phyloP scores from a whole-genome alignment of 169 alveolate species.

The Plasmodium blacklocki region DNA sequence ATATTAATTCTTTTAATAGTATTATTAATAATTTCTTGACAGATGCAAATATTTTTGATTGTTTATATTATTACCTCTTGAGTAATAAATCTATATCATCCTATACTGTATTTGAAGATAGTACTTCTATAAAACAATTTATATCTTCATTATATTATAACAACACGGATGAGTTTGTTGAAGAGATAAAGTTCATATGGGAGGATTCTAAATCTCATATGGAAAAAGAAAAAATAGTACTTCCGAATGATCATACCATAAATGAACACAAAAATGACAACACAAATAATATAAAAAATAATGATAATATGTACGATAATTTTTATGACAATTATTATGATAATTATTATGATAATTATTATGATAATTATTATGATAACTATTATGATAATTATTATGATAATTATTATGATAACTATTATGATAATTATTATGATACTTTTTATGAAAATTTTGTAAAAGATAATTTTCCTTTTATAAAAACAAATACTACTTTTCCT shows the following conservation, averaged over 20 bases:
- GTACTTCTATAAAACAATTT: constrained; percentile 35
- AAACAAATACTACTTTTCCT: no score
- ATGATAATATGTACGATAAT: not conserved
- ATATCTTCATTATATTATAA: constrained; percentile 22
- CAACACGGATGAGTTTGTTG: constrained; percentile 3
- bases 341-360: no score
- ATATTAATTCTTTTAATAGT: constrained; percentile 45
- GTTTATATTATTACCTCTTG: not conserved
- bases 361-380: no score
- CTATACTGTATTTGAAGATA: constrained; percentile 46
- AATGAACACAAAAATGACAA: no score
- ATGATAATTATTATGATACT: not conserved
- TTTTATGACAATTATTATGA: not conserved
- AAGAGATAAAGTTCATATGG: constrained; percentile 1
- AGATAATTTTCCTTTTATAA: no score
- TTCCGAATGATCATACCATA: not conserved
- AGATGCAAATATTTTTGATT: constrained; percentile 23
- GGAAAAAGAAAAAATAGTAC: constrained; percentile 9
- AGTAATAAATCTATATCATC: not conserved
- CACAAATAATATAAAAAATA: no score
- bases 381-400: not conserved
- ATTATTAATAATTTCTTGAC: constrained; percentile 43
- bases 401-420: no score
- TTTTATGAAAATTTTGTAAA: no score
- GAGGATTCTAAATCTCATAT: constrained; percentile 10